Evolutionary conservation across 306 rosid genomes (phyloP).

Genomic region (Dalbergia oliveri): DNA sequence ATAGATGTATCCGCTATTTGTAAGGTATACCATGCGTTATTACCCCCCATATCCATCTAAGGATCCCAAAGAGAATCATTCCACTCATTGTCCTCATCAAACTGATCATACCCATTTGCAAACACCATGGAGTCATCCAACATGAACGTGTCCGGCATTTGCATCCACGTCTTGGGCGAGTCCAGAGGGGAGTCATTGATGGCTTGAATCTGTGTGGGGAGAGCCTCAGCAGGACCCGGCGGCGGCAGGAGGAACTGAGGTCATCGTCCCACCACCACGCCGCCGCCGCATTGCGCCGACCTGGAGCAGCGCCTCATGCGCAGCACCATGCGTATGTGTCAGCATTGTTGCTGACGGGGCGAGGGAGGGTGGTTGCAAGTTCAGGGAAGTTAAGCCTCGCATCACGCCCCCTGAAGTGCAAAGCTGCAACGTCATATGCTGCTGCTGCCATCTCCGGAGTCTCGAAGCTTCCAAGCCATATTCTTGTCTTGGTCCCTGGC

Average conservation of each 20-base stretch:
- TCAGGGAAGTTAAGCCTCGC: constrained; percentile 83
- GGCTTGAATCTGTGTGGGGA: constrained; percentile 65
- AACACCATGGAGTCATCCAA: constrained; percentile 50
- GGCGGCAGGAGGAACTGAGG: constrained; percentile 6
- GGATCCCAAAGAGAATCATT: constrained; percentile 63
- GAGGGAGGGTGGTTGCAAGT: constrained; percentile 61
- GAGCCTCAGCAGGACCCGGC: constrained; percentile 56
- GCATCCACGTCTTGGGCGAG: constrained; percentile 63
- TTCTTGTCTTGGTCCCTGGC: constrained; percentile 83
- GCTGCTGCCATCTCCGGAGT: constrained; percentile 89
- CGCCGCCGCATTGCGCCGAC: constrained; percentile 30
- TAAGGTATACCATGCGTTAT: constrained; percentile 3
- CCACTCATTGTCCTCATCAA: constrained; percentile 57
- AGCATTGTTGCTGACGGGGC: constrained; percentile 65
- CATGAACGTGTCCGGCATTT: constrained; percentile 51
- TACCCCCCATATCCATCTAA: constrained; percentile 29
- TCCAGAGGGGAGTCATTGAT: constrained; percentile 66
- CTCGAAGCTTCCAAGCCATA: constrained; percentile 92
- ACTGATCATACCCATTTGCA: constrained; percentile 38
- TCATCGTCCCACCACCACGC: background rate
- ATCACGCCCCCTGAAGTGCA: constrained; percentile 74
- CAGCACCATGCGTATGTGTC: constrained; percentile 86
- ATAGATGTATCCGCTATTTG: background rate
- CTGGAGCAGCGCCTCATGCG: constrained; percentile 83
- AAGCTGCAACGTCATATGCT: constrained; percentile 87